phyloP scores from a whole-genome alignment of 768 basidiomycete genomes.

The Floccularia luteovirens region DNA sequence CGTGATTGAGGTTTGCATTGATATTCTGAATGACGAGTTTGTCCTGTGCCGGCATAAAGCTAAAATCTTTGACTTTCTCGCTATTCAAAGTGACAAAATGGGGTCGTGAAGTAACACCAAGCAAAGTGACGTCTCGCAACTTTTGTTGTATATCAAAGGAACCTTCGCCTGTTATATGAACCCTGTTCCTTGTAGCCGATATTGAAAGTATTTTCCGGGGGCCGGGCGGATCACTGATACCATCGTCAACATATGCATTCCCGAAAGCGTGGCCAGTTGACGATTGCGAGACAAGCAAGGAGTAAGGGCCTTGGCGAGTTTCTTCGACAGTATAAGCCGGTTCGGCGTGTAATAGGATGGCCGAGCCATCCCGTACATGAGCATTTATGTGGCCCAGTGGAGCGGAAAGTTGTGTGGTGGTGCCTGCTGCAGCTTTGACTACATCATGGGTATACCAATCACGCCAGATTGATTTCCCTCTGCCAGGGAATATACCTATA shows the following conservation, averaged over 20 bases:
- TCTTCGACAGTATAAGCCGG: constrained; percentile 66
- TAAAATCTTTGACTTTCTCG: constrained; percentile 22
- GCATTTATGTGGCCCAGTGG: constrained; percentile 74
- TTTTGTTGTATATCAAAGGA: constrained; percentile 36
- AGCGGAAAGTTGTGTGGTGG: constrained; percentile 45
- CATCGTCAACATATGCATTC: constrained; percentile 64
- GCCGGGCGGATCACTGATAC: constrained; percentile 52
- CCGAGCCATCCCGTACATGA: constrained; percentile 64
- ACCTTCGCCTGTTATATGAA: constrained; percentile 31
- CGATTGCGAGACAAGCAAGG: constrained; percentile 52
- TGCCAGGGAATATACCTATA: constrained; percentile 59
- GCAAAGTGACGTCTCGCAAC: constrained; percentile 46
- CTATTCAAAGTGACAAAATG: constrained; percentile 30
- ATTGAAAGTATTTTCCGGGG: constrained; percentile 42
- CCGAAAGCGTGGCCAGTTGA: constrained; percentile 45
- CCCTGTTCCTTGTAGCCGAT: constrained; percentile 18
- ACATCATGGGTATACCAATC: constrained; percentile 68
- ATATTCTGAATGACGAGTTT: constrained; percentile 32
- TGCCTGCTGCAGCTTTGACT: constrained; percentile 32
- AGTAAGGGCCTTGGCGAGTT: constrained; percentile 54
- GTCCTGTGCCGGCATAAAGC: constrained; percentile 27
- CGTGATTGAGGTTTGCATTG: constrained; percentile 33
- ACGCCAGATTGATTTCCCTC: constrained; percentile 52
- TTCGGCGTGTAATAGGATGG: constrained; percentile 51
- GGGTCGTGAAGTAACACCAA: constrained; percentile 43